Percentiles rank a stretch among this genome's conserved stretches.
These are phyloP conservation scores for Fusarium sp. DNA, from an alignment of 2,329 filamentous ascomycete genomes.

Conservation along the genomic window DNA sequence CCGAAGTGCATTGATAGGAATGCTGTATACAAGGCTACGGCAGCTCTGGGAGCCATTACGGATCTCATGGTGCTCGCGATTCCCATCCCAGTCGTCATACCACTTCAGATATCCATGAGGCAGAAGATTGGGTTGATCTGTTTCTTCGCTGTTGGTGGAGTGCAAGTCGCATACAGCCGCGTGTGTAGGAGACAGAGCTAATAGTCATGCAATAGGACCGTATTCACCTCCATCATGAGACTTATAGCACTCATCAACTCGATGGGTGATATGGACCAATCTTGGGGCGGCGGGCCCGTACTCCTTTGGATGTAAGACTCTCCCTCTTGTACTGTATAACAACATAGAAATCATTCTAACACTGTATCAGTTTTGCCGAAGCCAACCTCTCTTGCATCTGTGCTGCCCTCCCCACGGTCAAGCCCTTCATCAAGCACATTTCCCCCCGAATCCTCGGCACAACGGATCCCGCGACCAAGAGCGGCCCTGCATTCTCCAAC, in stretches of 20 bases:
- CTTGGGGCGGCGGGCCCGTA: slow-evolving; percentile 20
- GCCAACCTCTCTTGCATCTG: slow-evolving; percentile 33
- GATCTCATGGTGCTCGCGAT: slow-evolving; percentile 19
- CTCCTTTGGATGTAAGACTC: slow-evolving; percentile 29
- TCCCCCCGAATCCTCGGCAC: slow-evolving; percentile 20
- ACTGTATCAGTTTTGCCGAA: slow-evolving; percentile 15
- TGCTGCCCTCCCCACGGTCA: slow-evolving; percentile 22
- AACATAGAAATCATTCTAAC: not conserved
- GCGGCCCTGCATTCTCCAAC: slow-evolving; percentile 8
- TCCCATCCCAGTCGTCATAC: slow-evolving; percentile 15
- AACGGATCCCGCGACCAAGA: not conserved
- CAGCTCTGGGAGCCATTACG: slow-evolving; percentile 15
- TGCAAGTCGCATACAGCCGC: not conserved
- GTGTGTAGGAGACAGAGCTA: not conserved
- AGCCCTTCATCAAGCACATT: slow-evolving; percentile 29
- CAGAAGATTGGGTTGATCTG: slow-evolving; percentile 24
- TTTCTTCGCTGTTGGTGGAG: slow-evolving; percentile 16
- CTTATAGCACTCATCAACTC: slow-evolving; percentile 19
- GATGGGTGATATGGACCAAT: slow-evolving; percentile 12
- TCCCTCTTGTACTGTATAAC: not conserved
- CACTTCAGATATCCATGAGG: not conserved
- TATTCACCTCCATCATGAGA: slow-evolving; percentile 31
- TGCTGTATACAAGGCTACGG: slow-evolving; percentile 19
- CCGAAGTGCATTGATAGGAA: slow-evolving; percentile 14
- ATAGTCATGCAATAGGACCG: slow-evolving; percentile 1